Evolutionary conservation across 1,139 yeast genomes (phyloP).

Genomic region (Debaryomyces robertsiae): DNA sequence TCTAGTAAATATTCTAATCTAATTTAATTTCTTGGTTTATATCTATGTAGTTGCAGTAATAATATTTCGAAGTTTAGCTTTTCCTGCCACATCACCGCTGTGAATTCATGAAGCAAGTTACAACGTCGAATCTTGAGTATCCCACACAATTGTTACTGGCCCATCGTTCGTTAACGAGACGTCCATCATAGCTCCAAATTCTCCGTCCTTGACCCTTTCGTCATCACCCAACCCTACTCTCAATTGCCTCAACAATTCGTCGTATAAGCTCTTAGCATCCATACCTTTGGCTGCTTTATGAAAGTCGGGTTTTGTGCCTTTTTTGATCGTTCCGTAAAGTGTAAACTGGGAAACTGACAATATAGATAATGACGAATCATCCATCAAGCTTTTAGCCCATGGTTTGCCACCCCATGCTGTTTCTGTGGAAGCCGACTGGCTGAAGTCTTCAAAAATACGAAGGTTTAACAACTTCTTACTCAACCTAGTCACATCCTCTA

Average conservation of each 20-base stretch:
- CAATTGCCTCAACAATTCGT: slow-evolving; percentile 55
- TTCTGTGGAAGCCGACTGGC: slow-evolving; percentile 30
- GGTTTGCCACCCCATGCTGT: slow-evolving; percentile 65
- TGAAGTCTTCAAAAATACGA: slow-evolving; percentile 68
- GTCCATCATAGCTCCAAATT: slow-evolving; percentile 97
- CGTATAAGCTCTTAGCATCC: slow-evolving; percentile 68
- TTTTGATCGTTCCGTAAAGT: slow-evolving; percentile 75
- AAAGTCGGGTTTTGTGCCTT: slow-evolving; percentile 93
- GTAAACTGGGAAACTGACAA: slow-evolving; percentile 84
- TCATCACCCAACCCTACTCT: slow-evolving; percentile 57
- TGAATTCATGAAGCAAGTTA: slow-evolving; percentile 3
- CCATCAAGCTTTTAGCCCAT: slow-evolving; percentile 42
- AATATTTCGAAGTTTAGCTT: no score
- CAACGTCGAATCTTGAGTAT: slow-evolving; percentile 46
- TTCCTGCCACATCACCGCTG: no score
- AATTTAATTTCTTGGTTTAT: background rate
- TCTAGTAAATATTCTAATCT: no score
- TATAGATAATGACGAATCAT: slow-evolving; percentile 37
- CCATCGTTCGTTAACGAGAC: slow-evolving; percentile 84
- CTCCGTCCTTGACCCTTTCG: slow-evolving; percentile 76
- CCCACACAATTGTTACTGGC: slow-evolving; percentile 75
- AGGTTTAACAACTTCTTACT: slow-evolving; percentile 67
- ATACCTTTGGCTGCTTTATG: slow-evolving; percentile 85
- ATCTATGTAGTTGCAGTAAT: background rate
- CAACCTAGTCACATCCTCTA: slow-evolving; percentile 67